phyloP scores from a whole-genome alignment of 2,329 filamentous ascomycete species.

The Botrytis deweyae region DNA sequence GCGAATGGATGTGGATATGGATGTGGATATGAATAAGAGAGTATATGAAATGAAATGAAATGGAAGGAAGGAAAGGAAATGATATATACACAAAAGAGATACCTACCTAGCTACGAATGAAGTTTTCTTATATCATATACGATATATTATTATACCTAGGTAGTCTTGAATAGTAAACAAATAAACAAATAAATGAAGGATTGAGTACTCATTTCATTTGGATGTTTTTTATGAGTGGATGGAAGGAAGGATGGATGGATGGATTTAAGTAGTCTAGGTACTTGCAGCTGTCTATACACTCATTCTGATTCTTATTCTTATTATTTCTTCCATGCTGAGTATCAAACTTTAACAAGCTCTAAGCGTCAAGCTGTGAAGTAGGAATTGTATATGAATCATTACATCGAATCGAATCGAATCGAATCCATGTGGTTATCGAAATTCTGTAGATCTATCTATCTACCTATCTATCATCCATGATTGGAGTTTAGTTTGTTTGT shows the following conservation, averaged over 20 bases:
- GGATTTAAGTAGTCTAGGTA: neutral
- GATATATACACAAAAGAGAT: neutral
- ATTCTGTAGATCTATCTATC: neutral
- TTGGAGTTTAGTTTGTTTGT: neutral
- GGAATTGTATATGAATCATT: neutral
- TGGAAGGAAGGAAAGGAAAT: no score
- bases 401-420: neutral
- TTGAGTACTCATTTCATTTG: neutral
- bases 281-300: neutral
- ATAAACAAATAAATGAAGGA: neutral
- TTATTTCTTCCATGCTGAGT: no score
- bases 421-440: neutral
- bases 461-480: neutral
- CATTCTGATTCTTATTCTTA: no score
- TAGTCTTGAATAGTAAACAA: neutral
- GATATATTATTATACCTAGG: neutral
- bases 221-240: neutral
- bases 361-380: neutral
- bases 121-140: neutral
- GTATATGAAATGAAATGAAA: no score
- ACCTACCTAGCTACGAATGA: neutral
- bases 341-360: neutral
- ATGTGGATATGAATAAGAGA: neutral
- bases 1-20: neutral
- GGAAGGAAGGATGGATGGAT: neutral